Percentiles rank a stretch among this genome's conserved stretches.
Evolutionary conservation across 495 filamentous ascomycete genomes (phyloP).

Genomic region (Aspergillus ostianus): DNA sequence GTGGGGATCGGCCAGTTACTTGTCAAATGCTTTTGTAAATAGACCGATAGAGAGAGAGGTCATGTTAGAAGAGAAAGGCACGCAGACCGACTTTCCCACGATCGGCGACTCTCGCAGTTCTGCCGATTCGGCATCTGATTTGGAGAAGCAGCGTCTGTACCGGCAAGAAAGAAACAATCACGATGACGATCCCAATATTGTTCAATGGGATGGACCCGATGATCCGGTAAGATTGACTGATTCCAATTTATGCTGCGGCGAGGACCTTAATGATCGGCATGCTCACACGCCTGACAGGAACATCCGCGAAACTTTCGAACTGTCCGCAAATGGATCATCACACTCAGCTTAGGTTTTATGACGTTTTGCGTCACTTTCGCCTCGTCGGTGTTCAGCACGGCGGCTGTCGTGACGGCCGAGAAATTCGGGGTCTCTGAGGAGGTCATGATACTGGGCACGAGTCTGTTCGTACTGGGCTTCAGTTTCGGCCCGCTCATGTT

Average conservation of each 20-base stretch:
- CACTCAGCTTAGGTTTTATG: background rate
- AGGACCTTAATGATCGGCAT: background rate
- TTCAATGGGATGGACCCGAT: background rate
- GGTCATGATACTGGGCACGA: background rate
- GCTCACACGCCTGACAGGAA: background rate
- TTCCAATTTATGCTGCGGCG: background rate
- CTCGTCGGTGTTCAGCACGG: background rate
- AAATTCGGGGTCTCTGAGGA: background rate
- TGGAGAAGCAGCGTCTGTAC: background rate
- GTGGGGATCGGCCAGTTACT: background rate
- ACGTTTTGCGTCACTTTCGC: background rate
- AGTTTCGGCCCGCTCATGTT: conserved; percentile 48
- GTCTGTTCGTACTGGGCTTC: conserved; percentile 24
- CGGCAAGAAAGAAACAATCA: background rate
- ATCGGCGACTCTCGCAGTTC: background rate
- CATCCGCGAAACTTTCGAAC: background rate
- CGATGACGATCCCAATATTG: background rate
- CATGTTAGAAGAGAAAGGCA: background rate
- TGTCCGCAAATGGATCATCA: background rate
- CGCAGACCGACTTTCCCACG: background rate
- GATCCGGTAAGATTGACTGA: background rate
- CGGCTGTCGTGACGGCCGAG: background rate
- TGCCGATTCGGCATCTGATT: background rate
- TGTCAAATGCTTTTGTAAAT: background rate
- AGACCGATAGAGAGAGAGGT: background rate